phyloP scores from a whole-genome alignment of 2,329 filamentous ascomycete species.

The Lasiodiplodia citricola region DNA sequence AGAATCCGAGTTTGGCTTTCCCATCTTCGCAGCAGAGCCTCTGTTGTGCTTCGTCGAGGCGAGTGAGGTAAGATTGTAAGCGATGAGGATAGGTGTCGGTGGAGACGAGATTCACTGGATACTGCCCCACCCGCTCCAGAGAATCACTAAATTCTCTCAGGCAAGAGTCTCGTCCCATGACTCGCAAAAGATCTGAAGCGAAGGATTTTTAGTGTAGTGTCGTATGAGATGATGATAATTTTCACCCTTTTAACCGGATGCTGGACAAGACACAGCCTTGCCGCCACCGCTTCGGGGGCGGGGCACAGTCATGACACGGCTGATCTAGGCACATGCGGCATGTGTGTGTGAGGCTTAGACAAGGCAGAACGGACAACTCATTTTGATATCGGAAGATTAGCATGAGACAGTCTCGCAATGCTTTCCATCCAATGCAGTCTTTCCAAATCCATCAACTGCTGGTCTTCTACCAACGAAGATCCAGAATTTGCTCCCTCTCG shows the following conservation, averaged over 20 bases:
- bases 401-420: background rate
- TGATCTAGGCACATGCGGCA: background rate
- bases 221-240: background rate
- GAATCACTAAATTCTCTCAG: background rate
- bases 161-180: background rate
- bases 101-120: background rate
- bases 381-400: background rate
- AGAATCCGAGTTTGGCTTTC: background rate
- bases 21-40: background rate
- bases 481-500: background rate
- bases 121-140: background rate
- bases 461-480: background rate
- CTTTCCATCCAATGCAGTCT: background rate
- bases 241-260: background rate
- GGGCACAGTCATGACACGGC: background rate
- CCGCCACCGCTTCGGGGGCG: no score
- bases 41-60: background rate
- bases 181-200: no score
- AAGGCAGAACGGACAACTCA: background rate
- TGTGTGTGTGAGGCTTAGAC: background rate
- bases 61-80: background rate
- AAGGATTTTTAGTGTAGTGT: no score
- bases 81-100: background rate
- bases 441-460: background rate
- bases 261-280: background rate